phyloP scores from a whole-genome alignment of 2,329 filamentous ascomycete species.

The Epichloe sylvatica region DNA sequence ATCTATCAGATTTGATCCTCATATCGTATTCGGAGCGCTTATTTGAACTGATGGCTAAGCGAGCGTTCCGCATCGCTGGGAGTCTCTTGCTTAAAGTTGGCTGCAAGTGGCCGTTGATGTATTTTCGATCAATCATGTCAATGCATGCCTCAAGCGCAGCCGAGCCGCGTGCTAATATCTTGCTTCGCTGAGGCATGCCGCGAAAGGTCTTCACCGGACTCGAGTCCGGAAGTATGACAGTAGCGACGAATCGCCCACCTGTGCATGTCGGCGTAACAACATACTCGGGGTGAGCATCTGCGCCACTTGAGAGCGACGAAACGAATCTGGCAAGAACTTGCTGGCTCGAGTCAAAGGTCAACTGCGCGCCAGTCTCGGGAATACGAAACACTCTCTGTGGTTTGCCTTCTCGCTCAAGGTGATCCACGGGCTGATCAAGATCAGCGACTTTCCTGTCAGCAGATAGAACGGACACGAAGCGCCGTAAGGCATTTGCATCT shows the following conservation, averaged over 20 bases:
- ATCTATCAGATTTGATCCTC: conserved; percentile 64
- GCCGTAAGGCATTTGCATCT: conserved; percentile 51
- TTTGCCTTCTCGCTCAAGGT: conserved; percentile 10
- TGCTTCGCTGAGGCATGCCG: conserved; percentile 52
- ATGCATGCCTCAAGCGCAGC: conserved; percentile 78
- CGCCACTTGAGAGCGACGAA: conserved; percentile 37
- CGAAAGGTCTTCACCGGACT: conserved; percentile 55
- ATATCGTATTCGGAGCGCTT: conserved; percentile 62
- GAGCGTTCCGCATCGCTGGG: conserved; percentile 75
- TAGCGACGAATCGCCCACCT: conserved; percentile 53
- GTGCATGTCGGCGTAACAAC: conserved; percentile 34
- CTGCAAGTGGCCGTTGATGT: conserved; percentile 60
- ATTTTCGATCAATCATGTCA: conserved; percentile 47
- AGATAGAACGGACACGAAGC: conserved; percentile 62
- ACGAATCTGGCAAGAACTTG: conserved; percentile 60
- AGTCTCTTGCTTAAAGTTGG: conserved; percentile 58
- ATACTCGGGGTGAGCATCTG: conserved; percentile 39
- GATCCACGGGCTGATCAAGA: conserved; percentile 7
- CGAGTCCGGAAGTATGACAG: conserved; percentile 62
- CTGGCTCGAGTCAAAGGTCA: conserved; percentile 65
- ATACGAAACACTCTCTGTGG: conserved; percentile 44
- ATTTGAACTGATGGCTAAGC: conserved; percentile 66
- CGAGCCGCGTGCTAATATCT: conserved; percentile 70
- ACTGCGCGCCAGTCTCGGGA: conserved; percentile 54
- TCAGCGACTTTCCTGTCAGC: conserved; percentile 47